Evolutionary conservation across 2,329 filamentous ascomycete genomes (phyloP), one percentile per base, ranked within the genome.

Genomic region (Sclerotinia trifoliorum): DNA sequence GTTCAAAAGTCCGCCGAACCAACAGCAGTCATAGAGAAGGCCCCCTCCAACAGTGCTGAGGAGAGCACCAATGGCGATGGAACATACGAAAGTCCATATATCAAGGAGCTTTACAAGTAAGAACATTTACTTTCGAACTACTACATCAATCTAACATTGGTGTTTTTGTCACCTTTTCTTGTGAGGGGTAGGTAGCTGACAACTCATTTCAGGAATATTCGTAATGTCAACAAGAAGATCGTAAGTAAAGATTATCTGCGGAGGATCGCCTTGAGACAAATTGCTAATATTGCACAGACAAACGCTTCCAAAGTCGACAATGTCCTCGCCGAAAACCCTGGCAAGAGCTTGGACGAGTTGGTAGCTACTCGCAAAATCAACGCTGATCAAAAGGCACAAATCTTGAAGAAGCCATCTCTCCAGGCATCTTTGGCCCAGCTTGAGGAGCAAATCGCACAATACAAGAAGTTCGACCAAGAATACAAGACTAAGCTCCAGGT

Each of bases 141-240:
- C 49, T 62, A 7, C 15, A 66, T 70, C 73, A 64, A 11, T 52
- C 8, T 35, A 65, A 24, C 32, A 26, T 57, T 49, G 26, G 3
- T 15, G 48, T 54, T 42, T 29, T 48, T 48, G 58, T 26, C 61
- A n/a, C 19, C n/a, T 7, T 6, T 24, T 61, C 10, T 24, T 48
- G 26, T 10, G 42, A 7, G 19, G 15, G 29, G 26, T 11, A 29
- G 24, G n/a, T 26, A 54, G 48, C 65, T 67, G 54, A 67, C 35
- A 75, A 56, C 24, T 58, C n/a, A 17, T 21, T 69, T 56, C 70
- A 97, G 93, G 85, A 93, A 88, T 80, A 91, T 97, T 75, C 93
- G 94, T 77, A 96, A 95, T 80, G 83, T 95, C 77, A 91, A 89
- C 83, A 98, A 97, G 86, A 97, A 97, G 82, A 89, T 98, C 76